Base-by-base conservation (phyloP, 2,329 filamentous ascomycete genomes). In the Xylaria sp. region DNA sequence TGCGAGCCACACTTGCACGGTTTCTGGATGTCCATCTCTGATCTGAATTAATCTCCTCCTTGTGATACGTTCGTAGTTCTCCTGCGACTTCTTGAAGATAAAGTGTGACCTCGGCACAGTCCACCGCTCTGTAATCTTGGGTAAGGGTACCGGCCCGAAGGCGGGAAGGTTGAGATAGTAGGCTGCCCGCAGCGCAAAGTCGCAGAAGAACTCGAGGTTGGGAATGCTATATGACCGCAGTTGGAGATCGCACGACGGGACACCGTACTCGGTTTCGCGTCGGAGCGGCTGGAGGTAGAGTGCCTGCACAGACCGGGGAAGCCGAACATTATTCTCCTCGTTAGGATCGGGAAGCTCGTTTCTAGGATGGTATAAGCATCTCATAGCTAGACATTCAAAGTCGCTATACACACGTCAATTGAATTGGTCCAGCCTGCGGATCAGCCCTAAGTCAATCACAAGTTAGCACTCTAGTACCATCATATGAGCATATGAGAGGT, bases 21-120 rank as follows among this genome's bases (percentile, higher is more conserved):
- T 91, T 79, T 98, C 93, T 0, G 94, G 90, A 77, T 98, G 87
- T 0, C 94, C 96, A 78, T 98, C 96, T 73, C 93, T 91, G 77
- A 99, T 96, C 82, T 97, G 94, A 62, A 99, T 94, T 76, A 98
- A 81, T 15, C 96, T 86, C 64, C 94, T 89, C 76, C 94, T 82
- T 0, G 96, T 99, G 70, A 96, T 91, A 64, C 96, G 88, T 84
- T 98, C 95, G 78, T 97, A 99, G 82, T 99, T 99, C 83, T 99
- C 96, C 82, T 99, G 94, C 46, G 90, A 91, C 84, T 99, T 99
- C 84, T 98, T 99, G 85, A 94, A 93, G 74, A 98, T 93, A 84
- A 99, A 99, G 80, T 93, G 92, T 77, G 89, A 89, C 77, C 90
- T 89, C 10, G 94, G 94, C 1, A 98, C 94, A 0, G 96, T 98